Percentiles rank a stretch among this genome's conserved stretches.
phyloP scores from a whole-genome alignment of 2,329 filamentous ascomycete genomes.

The Cyphellophora attinorum region DNA sequence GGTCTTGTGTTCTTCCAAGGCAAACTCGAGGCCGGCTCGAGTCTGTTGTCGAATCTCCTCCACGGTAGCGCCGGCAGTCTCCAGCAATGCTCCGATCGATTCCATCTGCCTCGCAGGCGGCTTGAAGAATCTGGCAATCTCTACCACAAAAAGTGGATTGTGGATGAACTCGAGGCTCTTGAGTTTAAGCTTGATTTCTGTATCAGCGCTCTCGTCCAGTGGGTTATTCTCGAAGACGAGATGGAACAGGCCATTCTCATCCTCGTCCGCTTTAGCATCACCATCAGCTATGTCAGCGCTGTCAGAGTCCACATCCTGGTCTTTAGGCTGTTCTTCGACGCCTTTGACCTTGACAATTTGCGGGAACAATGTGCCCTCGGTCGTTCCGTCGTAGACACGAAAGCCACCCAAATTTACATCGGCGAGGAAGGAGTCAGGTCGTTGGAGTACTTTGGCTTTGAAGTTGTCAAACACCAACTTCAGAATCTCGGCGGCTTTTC shows the following conservation, averaged over 20 bases:
- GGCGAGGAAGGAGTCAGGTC: constrained; percentile 81
- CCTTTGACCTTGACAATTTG: constrained; percentile 96
- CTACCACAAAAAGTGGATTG: constrained; percentile 87
- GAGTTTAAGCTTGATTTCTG: constrained; percentile 79
- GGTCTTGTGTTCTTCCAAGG: constrained; percentile 93
- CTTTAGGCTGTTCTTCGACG: constrained; percentile 50
- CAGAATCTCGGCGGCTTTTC: constrained; percentile 69
- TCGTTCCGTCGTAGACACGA: constrained; percentile 92
- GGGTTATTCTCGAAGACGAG: constrained; percentile 92
- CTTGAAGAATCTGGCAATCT: constrained; percentile 89
- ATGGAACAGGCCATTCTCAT: constrained; percentile 76
- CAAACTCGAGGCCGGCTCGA: constrained; percentile 88
- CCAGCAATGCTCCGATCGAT: constrained; percentile 90
- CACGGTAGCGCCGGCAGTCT: constrained; percentile 88
- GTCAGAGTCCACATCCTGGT: constrained; percentile 36
- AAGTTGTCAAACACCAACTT: constrained; percentile 92
- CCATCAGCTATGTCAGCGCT: constrained; percentile 31
- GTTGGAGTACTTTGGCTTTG: constrained; percentile 77
- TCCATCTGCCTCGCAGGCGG: constrained; percentile 97
- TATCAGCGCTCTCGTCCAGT: constrained; percentile 82
- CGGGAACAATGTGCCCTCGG: constrained; percentile 77
- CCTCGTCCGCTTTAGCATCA: constrained; percentile 29
- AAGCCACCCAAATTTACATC: constrained; percentile 87
- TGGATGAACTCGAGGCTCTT: constrained; percentile 96
- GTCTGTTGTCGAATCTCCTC: constrained; percentile 94